Base-by-base conservation (phyloP, 192 early-diverging fungal genomes). In the Coemansia sp. region DNA sequence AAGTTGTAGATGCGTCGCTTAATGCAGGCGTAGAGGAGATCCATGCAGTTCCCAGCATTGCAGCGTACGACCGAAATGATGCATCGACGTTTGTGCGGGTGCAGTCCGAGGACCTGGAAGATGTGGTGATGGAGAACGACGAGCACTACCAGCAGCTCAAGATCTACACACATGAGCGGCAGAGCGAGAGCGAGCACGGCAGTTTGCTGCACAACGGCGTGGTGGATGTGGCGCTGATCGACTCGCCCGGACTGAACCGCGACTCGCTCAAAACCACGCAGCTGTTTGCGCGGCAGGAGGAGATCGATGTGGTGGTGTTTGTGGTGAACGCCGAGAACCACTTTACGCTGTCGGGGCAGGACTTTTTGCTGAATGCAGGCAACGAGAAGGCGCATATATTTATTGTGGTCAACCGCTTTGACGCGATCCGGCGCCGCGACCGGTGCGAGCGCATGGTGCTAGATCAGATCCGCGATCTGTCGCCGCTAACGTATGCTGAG, bases 341-440 rank as follows among this genome's bases (percentile, higher is more conserved):
- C 77, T 98, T 99, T 73, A 99, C 97, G 3, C 85, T 99, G 39
- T 97, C 94, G 35, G 96, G 94, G 23, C 90, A 93, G 60, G 93
- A 99, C 84, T 99, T 99, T 76, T 84, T 99, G 75, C 86, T 88
- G 65, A 97, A 89, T 65, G 97, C 97, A 6, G 94, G 93, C 48
- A 97, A 97, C 76, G 97, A 99, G 85, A 99, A 99, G 83, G 94
- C 94, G 8, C 94, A 93, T 76, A 93, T 99, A 23, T 99, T 99
- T 64, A 96, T 99, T 62, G 94, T 99, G 21, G 93, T 99, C 66
- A 99, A 99, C 78, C 85, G 90, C 62, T 99, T 98, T 69, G 97
- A 99, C 73, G 86, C 88, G 17, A 99, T 99, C 76, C 86, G 89
- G 55, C 84, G 94, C 70, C 93, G 94, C 81, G 94, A 98, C 73